Percentiles rank a stretch among this genome's conserved stretches.
These are phyloP conservation scores for Gossypium rotundifolium DNA, from an alignment of 345 rosid species.

Conservation along the genomic window DNA sequence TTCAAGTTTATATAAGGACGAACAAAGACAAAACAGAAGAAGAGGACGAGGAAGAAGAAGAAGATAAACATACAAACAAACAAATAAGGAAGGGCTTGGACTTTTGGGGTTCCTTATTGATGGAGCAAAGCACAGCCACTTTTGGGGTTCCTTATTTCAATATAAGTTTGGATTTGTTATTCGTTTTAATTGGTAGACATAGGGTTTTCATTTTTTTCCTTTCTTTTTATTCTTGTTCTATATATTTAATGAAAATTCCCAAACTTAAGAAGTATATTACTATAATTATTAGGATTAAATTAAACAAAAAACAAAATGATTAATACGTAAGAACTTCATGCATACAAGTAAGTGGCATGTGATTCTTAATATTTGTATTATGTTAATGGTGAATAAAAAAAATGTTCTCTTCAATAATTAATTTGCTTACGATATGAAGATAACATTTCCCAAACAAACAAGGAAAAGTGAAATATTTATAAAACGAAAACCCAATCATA, in stretches of 20 bases:
- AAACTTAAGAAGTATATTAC: too few relatives aligned
- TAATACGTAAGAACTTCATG: not conserved
- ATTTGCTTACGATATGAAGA: not conserved
- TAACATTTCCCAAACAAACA: not conserved
- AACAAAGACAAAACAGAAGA: constrained; percentile 17
- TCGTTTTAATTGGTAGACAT: not conserved
- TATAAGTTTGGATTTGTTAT: not conserved
- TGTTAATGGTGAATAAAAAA: not conserved
- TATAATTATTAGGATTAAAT: too few relatives aligned
- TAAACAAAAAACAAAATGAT: too few relatives aligned
- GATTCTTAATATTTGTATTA: not conserved
- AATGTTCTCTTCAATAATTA: not conserved
- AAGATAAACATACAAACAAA: not conserved
- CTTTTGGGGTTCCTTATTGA: not conserved
- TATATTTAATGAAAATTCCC: not conserved
- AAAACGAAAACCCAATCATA: not conserved
- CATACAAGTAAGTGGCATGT: not conserved
- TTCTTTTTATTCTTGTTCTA: too few relatives aligned
- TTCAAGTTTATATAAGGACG: not conserved
- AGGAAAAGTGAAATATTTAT: not conserved
- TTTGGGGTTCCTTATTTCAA: not conserved
- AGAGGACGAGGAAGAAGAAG: constrained; percentile 2
- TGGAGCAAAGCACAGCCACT: constrained; percentile 3
- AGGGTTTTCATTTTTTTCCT: not conserved
- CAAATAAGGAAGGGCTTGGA: not conserved